Base-by-base conservation (phyloP, 768 basidiomycete genomes). In the Lactarius trivialis region DNA sequence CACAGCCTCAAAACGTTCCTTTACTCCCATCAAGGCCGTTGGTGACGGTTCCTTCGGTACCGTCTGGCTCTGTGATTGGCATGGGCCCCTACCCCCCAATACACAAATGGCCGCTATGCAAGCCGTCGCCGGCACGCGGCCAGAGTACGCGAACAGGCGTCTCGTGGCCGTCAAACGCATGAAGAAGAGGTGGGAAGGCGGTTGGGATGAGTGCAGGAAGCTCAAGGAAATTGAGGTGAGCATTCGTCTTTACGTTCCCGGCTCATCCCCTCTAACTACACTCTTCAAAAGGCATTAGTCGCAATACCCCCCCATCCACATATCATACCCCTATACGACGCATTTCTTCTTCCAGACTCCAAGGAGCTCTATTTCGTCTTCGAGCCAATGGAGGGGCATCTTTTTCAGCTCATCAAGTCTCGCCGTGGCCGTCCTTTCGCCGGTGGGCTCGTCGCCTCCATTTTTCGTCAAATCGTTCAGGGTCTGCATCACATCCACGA, bases 311-410 rank as follows among this genome's bases (percentile, higher is more conserved):
- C 90, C 72, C 97, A 99, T 75, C 91, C 91, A 30, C 94, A 96
- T 73, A 93, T 99, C 76, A 98, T 99, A 73, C 96, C 97, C 62
- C 81, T 99, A 68, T 99, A 98, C 80, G 97, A 99, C 76, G 95
- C 93, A 71, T 99, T 98, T 79, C 90, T 99, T 68, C 85, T 94
- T n/a, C 97, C 97, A 5, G 84, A 86, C 68, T 83, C 92, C 64
- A 93, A 92, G 74, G 95, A 99, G 75, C 91, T 99, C 69, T 97
- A 98, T 75, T 98, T 98, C 71, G 96, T 98, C 52, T 99, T 99
- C 75, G 97, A 99, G 76, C 95, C 94, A 70, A 98, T 99, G 97
- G 97, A 99, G 75, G 97, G 97, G 71, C 98, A 99, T 76, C 85
- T 99, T 53, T 99, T 96, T 76, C 97, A 99, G 73, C 90, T 99